phyloP scores from a whole-genome alignment of 1,284 basidiomycete species.

The Austroboletus olivaceoglutinosus region DNA sequence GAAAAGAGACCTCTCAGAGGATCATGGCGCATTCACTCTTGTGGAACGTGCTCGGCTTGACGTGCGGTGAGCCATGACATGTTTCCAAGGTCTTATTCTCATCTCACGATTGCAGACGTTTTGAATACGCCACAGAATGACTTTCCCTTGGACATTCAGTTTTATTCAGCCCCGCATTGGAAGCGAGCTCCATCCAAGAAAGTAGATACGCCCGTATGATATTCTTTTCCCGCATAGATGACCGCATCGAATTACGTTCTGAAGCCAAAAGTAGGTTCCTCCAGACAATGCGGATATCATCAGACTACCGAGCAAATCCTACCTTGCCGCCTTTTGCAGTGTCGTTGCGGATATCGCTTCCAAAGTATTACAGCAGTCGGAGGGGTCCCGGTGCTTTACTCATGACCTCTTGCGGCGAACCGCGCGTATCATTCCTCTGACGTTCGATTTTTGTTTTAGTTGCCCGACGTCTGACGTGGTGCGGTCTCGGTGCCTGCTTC shows the following conservation, averaged over 20 bases:
- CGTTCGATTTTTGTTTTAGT: conserved; percentile 48
- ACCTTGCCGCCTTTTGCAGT: conserved; percentile 46
- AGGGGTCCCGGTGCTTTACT: conserved; percentile 48
- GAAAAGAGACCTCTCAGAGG: conserved; percentile 41
- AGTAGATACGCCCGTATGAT: conserved; percentile 31
- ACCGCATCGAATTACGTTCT: conserved; percentile 11
- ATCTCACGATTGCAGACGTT: conserved; percentile 34
- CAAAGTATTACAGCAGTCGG: conserved; percentile 39
- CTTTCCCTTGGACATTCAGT: conserved; percentile 35
- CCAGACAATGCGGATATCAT: conserved; percentile 34
- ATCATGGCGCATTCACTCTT: conserved; percentile 44
- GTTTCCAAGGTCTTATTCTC: neutral
- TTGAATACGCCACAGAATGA: conserved; percentile 32
- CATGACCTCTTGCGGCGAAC: conserved; percentile 44
- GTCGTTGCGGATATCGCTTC: conserved; percentile 45
- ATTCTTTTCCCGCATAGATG: neutral
- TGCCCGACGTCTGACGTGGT: conserved; percentile 36
- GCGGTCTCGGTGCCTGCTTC: conserved; percentile 42
- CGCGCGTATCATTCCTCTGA: conserved; percentile 38
- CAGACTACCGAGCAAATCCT: conserved; percentile 37
- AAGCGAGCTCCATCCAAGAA: conserved; percentile 15
- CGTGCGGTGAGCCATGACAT: conserved; percentile 40
- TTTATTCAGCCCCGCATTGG: conserved; percentile 25
- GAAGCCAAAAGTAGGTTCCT: conserved; percentile 23
- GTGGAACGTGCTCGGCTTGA: conserved; percentile 42